Evolutionary conservation across 1,284 basidiomycete species (phyloP).

Genomic region (Lentinula novae-zelandiae): DNA sequence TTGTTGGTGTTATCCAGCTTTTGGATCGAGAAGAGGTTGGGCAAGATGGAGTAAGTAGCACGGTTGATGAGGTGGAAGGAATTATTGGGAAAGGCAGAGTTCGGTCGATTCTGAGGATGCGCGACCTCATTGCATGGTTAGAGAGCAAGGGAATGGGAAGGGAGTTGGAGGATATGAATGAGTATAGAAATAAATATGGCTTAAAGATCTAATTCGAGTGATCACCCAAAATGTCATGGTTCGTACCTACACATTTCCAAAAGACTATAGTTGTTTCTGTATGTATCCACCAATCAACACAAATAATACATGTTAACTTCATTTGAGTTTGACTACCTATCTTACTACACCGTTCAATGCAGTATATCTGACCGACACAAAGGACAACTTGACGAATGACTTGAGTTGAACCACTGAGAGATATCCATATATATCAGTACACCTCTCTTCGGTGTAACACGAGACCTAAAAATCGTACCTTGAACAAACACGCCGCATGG

Average conservation of each 20-base stretch:
- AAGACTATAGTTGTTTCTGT: too few relatives aligned
- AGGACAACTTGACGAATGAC: conserved; percentile 88
- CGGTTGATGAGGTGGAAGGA: conserved; percentile 82
- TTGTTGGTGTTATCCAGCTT: conserved; percentile 90
- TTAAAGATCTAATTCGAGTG: neutral
- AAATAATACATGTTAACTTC: too few relatives aligned
- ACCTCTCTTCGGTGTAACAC: neutral
- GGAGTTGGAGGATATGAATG: conserved; percentile 74
- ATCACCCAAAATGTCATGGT: neutral
- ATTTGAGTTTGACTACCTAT: neutral
- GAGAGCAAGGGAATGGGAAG: conserved; percentile 60
- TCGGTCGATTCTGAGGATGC: conserved; percentile 79
- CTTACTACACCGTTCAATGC: neutral
- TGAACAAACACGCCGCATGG: conserved; percentile 91
- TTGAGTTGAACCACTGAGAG: conserved; percentile 85
- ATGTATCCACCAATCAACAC: too few relatives aligned
- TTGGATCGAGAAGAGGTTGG: conserved; percentile 92
- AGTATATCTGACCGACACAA: conserved; percentile 83
- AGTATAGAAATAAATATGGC: conserved; percentile 60
- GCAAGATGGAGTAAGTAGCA: conserved; percentile 61
- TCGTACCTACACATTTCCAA: too few relatives aligned
- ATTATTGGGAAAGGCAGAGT: conserved; percentile 69
- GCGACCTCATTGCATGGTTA: conserved; percentile 85
- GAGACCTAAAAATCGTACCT: conserved; percentile 41
- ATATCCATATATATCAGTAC: conserved; percentile 8